These are phyloP conservation scores for Xylaria sp. DNA, from an alignment of 2,329 filamentous ascomycete species.

Conservation along the genomic window DNA sequence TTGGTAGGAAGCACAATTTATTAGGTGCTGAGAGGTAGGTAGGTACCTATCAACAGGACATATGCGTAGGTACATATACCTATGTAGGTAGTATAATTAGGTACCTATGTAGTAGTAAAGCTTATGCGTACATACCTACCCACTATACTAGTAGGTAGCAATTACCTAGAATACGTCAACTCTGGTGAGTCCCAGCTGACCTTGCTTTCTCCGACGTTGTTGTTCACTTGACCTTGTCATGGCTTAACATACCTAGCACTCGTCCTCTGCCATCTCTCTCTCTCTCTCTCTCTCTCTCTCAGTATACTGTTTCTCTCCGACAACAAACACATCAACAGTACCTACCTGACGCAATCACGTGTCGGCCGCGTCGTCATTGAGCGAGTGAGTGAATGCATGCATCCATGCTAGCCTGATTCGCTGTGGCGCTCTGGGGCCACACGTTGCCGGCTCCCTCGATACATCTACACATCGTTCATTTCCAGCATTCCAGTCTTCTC, in stretches of 20 bases:
- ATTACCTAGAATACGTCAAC: constrained; percentile 18
- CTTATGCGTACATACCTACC: no score
- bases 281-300: not conserved
- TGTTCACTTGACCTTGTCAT: constrained; percentile 26
- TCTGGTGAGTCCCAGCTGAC: constrained; percentile 36
- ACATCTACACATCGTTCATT: constrained; percentile 8
- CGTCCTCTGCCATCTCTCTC: not conserved
- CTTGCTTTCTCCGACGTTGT: constrained; percentile 25
- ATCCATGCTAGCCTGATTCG: constrained; percentile 12
- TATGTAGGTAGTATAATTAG: no score
- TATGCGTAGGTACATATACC: no score
- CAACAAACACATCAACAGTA: not conserved
- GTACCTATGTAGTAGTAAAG: no score
- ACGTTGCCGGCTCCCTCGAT: constrained; percentile 12
- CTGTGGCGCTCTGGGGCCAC: constrained; percentile 10
- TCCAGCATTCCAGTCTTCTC: not conserved
- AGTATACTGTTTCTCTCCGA: not conserved
- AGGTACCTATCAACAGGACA: no score
- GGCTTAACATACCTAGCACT: not conserved
- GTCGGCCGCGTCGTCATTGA: constrained; percentile 16
- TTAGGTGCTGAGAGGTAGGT: no score
- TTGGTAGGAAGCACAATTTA: not conserved
- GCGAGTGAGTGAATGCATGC: constrained; percentile 2
- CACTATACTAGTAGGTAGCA: not conserved
- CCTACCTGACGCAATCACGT: not conserved